Percentiles rank a stretch among this genome's conserved stretches.
Conservation (phyloP, 2,329 filamentous ascomycete genomes). For the Parascedosporium putredinis region DNA sequence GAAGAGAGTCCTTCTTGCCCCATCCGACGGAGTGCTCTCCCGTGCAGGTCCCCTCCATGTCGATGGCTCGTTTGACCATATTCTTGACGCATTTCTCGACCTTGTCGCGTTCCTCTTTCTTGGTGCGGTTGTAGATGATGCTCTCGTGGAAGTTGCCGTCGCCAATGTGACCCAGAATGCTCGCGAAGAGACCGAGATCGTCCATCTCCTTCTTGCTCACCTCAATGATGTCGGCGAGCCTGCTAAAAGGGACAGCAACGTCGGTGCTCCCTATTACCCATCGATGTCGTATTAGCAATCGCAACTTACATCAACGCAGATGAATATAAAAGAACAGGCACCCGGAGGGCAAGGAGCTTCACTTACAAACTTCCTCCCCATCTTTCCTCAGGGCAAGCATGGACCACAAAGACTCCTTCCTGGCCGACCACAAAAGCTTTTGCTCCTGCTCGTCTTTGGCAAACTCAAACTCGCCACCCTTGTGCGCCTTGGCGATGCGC, state of each 20-base stretch:
- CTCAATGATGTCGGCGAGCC: conserved; percentile 65
- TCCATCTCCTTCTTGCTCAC: conserved; percentile 84
- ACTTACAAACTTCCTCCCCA: conserved; percentile 62
- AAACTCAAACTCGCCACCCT: conserved; percentile 63
- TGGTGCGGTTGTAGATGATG: conserved; percentile 71
- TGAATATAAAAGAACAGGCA: not conserved
- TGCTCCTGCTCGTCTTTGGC: conserved; percentile 62
- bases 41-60: conserved; percentile 91
- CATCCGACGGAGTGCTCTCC: conserved; percentile 81
- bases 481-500: conserved; percentile 53
- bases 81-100: conserved; percentile 76
- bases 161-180: conserved; percentile 80
- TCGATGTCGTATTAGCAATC: too few species aligned
- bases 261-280: conserved; percentile 61
- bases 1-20: conserved; percentile 71
- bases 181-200: conserved; percentile 74
- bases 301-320: not conserved
- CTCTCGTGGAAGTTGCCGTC: conserved; percentile 93
- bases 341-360: conserved; percentile 13
- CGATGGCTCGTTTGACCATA: conserved; percentile 82
- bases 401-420: conserved; percentile 77
- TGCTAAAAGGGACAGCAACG: conserved; percentile 70
- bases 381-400: conserved; percentile 60
- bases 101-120: conserved; percentile 59
- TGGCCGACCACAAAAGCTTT: conserved; percentile 66